Evolutionary conservation across 768 basidiomycete species (phyloP).

Genomic region (Boletus tylopilopsis): DNA sequence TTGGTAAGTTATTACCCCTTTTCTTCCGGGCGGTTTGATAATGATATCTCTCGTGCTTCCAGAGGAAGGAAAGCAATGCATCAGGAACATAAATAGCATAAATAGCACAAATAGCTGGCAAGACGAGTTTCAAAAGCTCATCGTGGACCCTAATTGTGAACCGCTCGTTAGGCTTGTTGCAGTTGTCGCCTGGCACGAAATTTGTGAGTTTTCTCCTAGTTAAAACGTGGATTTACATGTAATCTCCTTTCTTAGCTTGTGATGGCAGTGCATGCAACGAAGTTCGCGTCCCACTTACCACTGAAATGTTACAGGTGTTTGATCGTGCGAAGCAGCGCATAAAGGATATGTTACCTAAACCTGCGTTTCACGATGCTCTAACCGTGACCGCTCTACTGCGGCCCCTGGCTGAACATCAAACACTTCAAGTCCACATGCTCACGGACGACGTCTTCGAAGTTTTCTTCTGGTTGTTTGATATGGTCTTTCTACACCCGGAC

Average conservation of each 20-base stretch:
- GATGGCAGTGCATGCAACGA: not conserved
- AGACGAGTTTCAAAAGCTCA: no score
- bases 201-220: conserved; percentile 4
- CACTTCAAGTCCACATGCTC: no score
- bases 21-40: not conserved
- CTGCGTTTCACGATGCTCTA: no score
- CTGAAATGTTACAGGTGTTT: not conserved
- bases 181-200: conserved; percentile 21
- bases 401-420: no score
- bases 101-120: no score
- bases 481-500: not conserved
- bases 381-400: no score
- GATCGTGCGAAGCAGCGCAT: conserved; percentile 12
- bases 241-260: conserved; percentile 1
- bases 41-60: not conserved
- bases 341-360: no score
- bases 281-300: not conserved
- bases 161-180: conserved; percentile 19
- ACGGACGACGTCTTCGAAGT: no score
- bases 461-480: conserved; percentile 19
- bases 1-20: no score
- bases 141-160: conserved; percentile 1
- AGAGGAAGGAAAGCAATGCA: conserved; percentile 20
- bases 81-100: no score
- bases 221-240: not conserved